Conservation (phyloP, 108 stramenopile species). For the Nannochloropsis salina region DNA sequence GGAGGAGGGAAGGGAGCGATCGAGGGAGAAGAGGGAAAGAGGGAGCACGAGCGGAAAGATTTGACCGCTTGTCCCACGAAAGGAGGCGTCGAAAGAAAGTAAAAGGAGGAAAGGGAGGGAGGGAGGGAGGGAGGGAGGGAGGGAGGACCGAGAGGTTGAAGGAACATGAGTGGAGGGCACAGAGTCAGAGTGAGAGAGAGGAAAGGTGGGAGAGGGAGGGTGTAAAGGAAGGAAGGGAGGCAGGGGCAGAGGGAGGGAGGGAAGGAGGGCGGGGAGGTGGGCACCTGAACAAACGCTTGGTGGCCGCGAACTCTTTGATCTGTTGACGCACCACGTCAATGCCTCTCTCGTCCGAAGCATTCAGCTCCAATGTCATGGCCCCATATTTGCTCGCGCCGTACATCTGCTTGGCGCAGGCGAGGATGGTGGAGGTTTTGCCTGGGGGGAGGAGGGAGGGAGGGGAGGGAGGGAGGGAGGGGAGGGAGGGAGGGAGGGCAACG, state of each 20-base stretch:
- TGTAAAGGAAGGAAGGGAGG: neutral
- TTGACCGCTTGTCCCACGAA: too few relatives aligned
- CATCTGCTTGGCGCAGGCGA: constrained; percentile 87
- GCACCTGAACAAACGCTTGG: constrained; percentile 70
- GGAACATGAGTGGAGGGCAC: neutral
- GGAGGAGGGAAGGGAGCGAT: too few relatives aligned
- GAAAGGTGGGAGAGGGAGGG: neutral
- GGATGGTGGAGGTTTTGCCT: constrained; percentile 84
- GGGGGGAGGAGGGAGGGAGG: neutral
- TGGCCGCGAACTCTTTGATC: constrained; percentile 91
- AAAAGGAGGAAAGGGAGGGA: neutral
- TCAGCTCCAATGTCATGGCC: constrained; percentile 83
- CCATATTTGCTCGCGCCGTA: constrained; percentile 66
- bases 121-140: neutral
- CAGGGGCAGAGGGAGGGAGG: neutral
- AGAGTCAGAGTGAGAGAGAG: neutral
- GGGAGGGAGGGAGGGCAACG: neutral
- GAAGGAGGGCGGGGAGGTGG: neutral
- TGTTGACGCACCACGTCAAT: constrained; percentile 77
- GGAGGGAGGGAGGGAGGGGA: constrained; percentile 14
- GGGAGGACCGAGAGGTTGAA: neutral
- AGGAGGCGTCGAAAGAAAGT: constrained; percentile 65
- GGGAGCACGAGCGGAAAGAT: too few relatives aligned
- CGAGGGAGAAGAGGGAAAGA: too few relatives aligned
- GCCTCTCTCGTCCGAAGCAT: constrained; percentile 56